Conservation (phyloP, 1,139 yeast species). For the Trichomonascaceae sp. region DNA sequence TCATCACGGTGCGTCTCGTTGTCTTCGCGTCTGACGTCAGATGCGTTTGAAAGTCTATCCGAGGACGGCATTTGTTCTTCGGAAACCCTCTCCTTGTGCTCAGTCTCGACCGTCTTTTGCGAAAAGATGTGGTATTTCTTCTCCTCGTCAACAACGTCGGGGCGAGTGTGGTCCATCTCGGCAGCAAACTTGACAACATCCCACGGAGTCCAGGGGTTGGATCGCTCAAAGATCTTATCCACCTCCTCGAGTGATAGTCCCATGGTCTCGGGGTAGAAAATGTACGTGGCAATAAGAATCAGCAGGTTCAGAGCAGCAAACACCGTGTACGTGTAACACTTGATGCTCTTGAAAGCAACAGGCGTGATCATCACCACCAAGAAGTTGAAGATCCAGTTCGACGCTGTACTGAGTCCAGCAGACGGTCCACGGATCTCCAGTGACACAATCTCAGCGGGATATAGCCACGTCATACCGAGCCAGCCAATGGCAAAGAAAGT, state of each 20-base stretch:
- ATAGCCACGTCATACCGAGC: slow-evolving; percentile 37
- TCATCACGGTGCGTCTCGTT: too few relatives aligned
- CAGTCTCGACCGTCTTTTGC: background rate
- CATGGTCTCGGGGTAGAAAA: slow-evolving; percentile 57
- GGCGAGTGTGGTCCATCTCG: slow-evolving; percentile 7
- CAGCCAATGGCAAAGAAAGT: slow-evolving; percentile 44
- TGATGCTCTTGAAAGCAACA: slow-evolving; percentile 32
- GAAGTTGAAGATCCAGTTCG: slow-evolving; percentile 38
- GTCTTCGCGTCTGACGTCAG: too few relatives aligned
- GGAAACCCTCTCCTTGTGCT: too few relatives aligned
- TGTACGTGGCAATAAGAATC: slow-evolving; percentile 11
- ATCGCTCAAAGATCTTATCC: slow-evolving; percentile 12
- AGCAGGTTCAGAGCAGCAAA: slow-evolving; percentile 31
- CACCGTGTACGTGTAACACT: slow-evolving; percentile 33
- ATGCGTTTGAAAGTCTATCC: too few relatives aligned
- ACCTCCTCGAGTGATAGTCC: slow-evolving; percentile 47
- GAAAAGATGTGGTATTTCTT: background rate
- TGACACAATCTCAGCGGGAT: slow-evolving; percentile 32
- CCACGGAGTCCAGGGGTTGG: slow-evolving; percentile 29
- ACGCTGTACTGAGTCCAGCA: slow-evolving; percentile 41
- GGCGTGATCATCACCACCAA: slow-evolving; percentile 45
- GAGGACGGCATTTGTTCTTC: too few relatives aligned
- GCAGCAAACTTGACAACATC: slow-evolving; percentile 22
- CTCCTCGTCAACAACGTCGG: background rate
- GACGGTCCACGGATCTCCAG: slow-evolving; percentile 41